Conservation (phyloP, 345 rosid species). For the Lumnitzera racemosa region DNA sequence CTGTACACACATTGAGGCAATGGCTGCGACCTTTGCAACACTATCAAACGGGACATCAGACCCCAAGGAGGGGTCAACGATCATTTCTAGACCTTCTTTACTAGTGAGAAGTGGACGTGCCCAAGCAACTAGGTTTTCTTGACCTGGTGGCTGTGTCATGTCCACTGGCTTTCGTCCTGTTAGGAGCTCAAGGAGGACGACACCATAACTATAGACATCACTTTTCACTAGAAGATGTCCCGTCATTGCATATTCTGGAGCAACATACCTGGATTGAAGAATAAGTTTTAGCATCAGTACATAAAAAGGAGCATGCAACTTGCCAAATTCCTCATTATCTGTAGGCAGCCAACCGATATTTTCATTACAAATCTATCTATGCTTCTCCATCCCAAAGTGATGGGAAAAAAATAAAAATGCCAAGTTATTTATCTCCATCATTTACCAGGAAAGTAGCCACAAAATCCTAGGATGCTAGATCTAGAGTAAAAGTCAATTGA, state of each 20-base stretch:
- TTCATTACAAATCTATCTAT: neutral
- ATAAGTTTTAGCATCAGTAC: too few species aligned
- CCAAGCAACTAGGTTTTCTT: slow-evolving; percentile 91
- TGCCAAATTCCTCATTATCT: too few species aligned
- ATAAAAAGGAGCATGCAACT: too few species aligned
- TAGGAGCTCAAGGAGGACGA: slow-evolving; percentile 90
- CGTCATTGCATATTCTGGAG: slow-evolving; percentile 98
- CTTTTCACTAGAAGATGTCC: slow-evolving; percentile 97
- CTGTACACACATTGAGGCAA: slow-evolving; percentile 97
- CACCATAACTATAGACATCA: slow-evolving; percentile 99
- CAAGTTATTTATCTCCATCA: too few species aligned
- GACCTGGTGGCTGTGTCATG: slow-evolving; percentile 84
- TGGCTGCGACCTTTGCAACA: slow-evolving; percentile 46
- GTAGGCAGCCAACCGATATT: too few species aligned
- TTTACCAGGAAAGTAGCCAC: too few species aligned
- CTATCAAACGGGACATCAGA: slow-evolving; percentile 62
- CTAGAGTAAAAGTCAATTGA: neutral
- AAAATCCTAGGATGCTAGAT: neutral
- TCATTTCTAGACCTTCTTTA: slow-evolving; percentile 62
- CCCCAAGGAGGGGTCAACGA: slow-evolving; percentile 62
- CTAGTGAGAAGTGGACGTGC: slow-evolving; percentile 77
- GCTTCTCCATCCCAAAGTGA: too few species aligned
- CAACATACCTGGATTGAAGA: slow-evolving; percentile 61
- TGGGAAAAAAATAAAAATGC: too few species aligned
- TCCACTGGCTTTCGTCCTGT: slow-evolving; percentile 86